Percentiles rank a stretch among this genome's conserved stretches.
Conservation (phyloP, 2,329 filamentous ascomycete species). For the Cadophora sp. region DNA sequence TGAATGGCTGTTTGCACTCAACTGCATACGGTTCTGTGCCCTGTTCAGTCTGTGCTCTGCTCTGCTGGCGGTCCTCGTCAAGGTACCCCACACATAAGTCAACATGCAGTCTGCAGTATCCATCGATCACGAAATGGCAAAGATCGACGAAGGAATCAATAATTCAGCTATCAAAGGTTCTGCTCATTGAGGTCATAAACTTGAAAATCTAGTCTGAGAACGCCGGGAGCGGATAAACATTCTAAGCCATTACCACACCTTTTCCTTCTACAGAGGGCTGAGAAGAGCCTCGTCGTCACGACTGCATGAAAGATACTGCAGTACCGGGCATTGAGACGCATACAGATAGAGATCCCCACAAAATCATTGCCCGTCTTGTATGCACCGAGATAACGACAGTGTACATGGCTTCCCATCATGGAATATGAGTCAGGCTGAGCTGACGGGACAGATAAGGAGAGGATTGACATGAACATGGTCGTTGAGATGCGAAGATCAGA, state of each 20-base stretch:
- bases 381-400: neutral
- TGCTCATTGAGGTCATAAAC: constrained; percentile 3
- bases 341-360: neutral
- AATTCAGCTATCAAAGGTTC: neutral
- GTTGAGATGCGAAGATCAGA: constrained; percentile 10
- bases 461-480: neutral
- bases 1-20: neutral
- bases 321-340: neutral
- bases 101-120: neutral
- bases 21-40: neutral
- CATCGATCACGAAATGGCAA: neutral
- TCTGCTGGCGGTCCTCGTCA: neutral
- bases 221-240: neutral
- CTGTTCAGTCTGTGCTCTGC: neutral
- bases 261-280: neutral
- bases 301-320: neutral
- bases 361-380: neutral
- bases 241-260: neutral
- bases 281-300: constrained; percentile 6
- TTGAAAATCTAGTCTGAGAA: neutral
- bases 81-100: neutral
- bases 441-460: neutral
- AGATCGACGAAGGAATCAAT: neutral
- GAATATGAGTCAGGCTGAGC: neutral
- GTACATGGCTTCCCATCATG: neutral